These are phyloP conservation scores for Aspergillus sclerotioniger DNA, from an alignment of 495 filamentous ascomycete genomes.

Conservation along the genomic window DNA sequence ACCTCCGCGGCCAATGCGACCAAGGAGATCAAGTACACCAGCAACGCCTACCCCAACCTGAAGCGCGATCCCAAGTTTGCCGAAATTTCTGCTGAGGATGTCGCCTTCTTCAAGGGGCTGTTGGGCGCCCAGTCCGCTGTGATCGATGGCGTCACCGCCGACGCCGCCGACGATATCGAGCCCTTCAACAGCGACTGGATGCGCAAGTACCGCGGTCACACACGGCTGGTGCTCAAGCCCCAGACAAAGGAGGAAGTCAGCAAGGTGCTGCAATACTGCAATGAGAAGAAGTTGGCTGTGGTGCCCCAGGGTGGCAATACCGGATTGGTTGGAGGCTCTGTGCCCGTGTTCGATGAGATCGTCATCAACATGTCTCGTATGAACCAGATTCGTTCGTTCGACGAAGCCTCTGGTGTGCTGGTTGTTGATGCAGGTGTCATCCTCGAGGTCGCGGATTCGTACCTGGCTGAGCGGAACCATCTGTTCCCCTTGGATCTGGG, in stretches of 20 bases:
- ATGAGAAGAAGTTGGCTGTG: slow-evolving; percentile 83
- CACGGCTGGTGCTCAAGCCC: slow-evolving; percentile 83
- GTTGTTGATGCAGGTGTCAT: slow-evolving; percentile 90
- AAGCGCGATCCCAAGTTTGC: slow-evolving; percentile 72
- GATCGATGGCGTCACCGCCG: slow-evolving; percentile 73
- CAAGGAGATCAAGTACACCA: slow-evolving; percentile 70
- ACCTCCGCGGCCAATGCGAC: slow-evolving; percentile 30
- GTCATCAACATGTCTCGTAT: slow-evolving; percentile 85
- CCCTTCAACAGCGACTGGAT: slow-evolving; percentile 98
- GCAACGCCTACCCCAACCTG: slow-evolving; percentile 79
- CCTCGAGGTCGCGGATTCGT: slow-evolving; percentile 81
- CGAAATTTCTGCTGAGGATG: slow-evolving; percentile 69
- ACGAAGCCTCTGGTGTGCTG: slow-evolving; percentile 85
- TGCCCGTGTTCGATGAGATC: slow-evolving; percentile 97
- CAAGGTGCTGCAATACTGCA: slow-evolving; percentile 88
- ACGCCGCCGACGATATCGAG: slow-evolving; percentile 76
- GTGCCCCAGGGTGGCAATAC: slow-evolving; percentile 99
- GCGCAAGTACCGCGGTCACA: slow-evolving; percentile 94
- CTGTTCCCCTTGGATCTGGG: slow-evolving; percentile 95
- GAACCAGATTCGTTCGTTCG: slow-evolving; percentile 88
- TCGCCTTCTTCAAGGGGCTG: slow-evolving; percentile 72
- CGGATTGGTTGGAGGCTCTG: slow-evolving; percentile 88
- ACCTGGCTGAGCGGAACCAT: slow-evolving; percentile 72
- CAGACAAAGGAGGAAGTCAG: slow-evolving; percentile 78
- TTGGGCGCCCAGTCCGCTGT: slow-evolving; percentile 76